Evolutionary conservation across 148 eudicot genomes (phyloP), one percentile per base, ranked within the genome.

Genomic region (Silene latifolia): DNA sequence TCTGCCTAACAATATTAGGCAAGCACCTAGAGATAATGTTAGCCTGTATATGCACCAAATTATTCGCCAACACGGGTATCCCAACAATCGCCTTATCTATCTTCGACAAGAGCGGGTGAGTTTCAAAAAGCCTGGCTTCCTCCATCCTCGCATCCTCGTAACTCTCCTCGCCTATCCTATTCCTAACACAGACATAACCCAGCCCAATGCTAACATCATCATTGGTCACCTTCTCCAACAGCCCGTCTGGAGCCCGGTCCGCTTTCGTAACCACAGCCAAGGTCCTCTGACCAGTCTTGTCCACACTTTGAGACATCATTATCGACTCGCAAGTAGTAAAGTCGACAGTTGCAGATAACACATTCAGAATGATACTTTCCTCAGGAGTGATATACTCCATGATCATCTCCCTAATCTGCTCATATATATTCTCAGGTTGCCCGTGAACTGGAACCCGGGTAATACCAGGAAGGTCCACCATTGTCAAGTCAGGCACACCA

Each of bases 401-500:
- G 0, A 39, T 39, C 44, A 39, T 39, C 1, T 39, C 44, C 1
- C 44, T 39, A 0, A 39, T 39, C 44, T 39, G 44, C 44, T 39
- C 44, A 39, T 39, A 39, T 6, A 39, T 39, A 39, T 39, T 39
- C 44, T 39, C 44, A 39, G 44, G 44, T 39, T 39, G 44, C 0
- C 44, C 44, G 9, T 39, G 85, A 4, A 83, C 85, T 0, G 87
- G 85, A 3, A 84, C 87, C 2, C 44, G 44, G 44, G 44, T 39
- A 6, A 39, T 39, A 39, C 42, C 89, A 0, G 89, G 89, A 12
- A 86, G 78, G 62, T 86, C 89, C 19, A 86, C 83, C 88, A 86
- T 86, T 0, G 86, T 86, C n/a, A 86, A 81, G 60, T 86, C 88
- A 0, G 88, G 88, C 3, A 86, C 89, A 19, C 87, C 84, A 27